A percentile compares a stretch with the other conserved stretches of the same genome.
These are phyloP conservation scores for Macaranga tanarius DNA, from an alignment of 441 rosid species.

Conservation along the genomic window DNA sequence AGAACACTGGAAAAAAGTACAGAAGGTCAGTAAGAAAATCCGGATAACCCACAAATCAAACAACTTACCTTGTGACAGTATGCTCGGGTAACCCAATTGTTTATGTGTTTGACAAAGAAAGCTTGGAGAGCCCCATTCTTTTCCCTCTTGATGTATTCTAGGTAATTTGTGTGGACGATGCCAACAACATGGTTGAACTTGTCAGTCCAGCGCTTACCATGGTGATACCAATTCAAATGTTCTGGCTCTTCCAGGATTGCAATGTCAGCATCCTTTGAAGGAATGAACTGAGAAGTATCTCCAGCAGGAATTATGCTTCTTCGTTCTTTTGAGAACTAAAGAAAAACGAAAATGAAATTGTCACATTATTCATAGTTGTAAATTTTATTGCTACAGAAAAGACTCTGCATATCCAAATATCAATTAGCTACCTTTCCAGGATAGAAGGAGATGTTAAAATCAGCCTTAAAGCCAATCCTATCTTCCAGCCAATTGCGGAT, in stretches of 20 bases:
- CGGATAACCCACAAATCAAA: conserved; percentile 20
- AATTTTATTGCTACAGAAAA: background rate
- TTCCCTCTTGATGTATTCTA: conserved; percentile 97
- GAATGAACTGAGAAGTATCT: conserved; percentile 86
- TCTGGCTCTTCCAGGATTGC: conserved; percentile 97
- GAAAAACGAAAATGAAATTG: conserved; percentile 24
- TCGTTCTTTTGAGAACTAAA: conserved; percentile 82
- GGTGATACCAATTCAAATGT: conserved; percentile 96
- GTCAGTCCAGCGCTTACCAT: conserved; percentile 93
- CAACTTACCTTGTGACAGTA: conserved; percentile 75
- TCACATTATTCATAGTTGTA: conserved; percentile 13
- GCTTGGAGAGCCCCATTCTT: conserved; percentile 91
- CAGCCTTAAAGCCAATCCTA: conserved; percentile 86
- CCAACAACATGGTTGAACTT: conserved; percentile 97
- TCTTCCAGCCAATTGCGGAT: conserved; percentile 95
- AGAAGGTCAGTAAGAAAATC: background rate
- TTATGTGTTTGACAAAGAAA: conserved; percentile 87
- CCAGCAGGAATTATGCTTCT: conserved; percentile 95
- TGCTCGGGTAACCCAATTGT: conserved; percentile 86
- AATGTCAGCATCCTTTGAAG: conserved; percentile 87
- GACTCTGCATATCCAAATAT: conserved; percentile 10
- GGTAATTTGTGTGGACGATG: conserved; percentile 91
- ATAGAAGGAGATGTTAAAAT: conserved; percentile 89
- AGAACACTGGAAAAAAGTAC: conserved; percentile 10
- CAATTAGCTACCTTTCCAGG: conserved; percentile 80